phyloP scores from a whole-genome alignment of 331 rosid species.

The Pyracantha coccinea region DNA sequence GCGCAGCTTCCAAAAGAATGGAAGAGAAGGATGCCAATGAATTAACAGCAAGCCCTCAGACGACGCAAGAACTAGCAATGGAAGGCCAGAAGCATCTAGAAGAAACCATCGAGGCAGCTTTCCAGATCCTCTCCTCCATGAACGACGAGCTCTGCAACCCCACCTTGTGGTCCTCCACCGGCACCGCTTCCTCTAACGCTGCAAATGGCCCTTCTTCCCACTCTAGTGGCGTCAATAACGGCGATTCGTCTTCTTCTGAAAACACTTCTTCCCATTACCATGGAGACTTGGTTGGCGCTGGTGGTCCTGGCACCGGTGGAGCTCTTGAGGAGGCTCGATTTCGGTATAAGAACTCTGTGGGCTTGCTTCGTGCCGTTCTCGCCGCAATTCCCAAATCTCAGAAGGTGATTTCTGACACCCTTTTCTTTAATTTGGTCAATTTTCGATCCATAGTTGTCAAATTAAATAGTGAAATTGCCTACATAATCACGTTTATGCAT shows the following conservation, averaged over 20 bases:
- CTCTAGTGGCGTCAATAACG: constrained; percentile 36
- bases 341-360: constrained; percentile 65
- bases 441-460: not conserved
- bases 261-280: constrained; percentile 21
- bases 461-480: too few relatives aligned
- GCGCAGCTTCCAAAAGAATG: constrained; percentile 19
- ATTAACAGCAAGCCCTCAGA: constrained; percentile 19
- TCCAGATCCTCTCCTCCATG: constrained; percentile 86
- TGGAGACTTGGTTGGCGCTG: constrained; percentile 20
- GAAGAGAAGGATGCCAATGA: constrained; percentile 40
- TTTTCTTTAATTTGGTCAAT: not conserved
- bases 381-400: constrained; percentile 60
- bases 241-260: constrained; percentile 56
- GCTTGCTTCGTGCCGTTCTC: constrained; percentile 62
- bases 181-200: not conserved
- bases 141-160: constrained; percentile 95
- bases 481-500: not conserved
- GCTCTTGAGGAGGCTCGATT: constrained; percentile 80
- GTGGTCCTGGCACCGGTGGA: constrained; percentile 41
- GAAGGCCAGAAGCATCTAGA: constrained; percentile 78
- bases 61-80: constrained; percentile 74
- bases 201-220: constrained; percentile 29
- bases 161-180: constrained; percentile 44
- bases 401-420: constrained; percentile 28
- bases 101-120: constrained; percentile 79